These are phyloP conservation scores for Nigrospora sphaerica DNA, from an alignment of 2,329 filamentous ascomycete species.

Conservation along the genomic window DNA sequence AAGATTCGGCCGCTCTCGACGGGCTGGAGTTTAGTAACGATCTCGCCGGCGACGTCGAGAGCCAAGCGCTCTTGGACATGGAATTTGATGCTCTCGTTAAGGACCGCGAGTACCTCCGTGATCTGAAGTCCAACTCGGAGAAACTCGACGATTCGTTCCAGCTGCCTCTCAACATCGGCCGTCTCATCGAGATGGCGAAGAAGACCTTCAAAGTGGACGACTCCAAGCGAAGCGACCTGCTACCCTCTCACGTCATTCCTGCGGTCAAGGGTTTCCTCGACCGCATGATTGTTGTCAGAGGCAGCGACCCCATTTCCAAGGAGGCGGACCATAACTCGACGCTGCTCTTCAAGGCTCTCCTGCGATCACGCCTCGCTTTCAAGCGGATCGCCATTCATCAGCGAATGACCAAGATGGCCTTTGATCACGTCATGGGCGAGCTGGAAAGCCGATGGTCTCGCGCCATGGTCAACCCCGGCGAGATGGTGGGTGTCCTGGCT, in stretches of 20 bases:
- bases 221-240: constrained; percentile 77
- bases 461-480: constrained; percentile 81
- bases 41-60: constrained; percentile 77
- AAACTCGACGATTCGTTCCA: constrained; percentile 83
- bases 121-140: constrained; percentile 52
- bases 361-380: constrained; percentile 85
- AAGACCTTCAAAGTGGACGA: constrained; percentile 87
- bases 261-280: constrained; percentile 69
- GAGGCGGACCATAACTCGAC: constrained; percentile 89
- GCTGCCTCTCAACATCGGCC: constrained; percentile 82
- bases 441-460: constrained; percentile 83
- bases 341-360: constrained; percentile 82
- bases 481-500: constrained; percentile 97
- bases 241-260: constrained; percentile 80
- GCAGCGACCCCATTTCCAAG: constrained; percentile 69
- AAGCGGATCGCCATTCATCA: constrained; percentile 85
- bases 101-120: constrained; percentile 71
- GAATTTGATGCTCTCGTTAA: constrained; percentile 74
- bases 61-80: constrained; percentile 78
- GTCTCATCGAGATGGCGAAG: constrained; percentile 86
- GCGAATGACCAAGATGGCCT: constrained; percentile 81
- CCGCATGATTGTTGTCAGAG: constrained; percentile 78
- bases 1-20: not conserved
- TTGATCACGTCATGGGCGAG: constrained; percentile 87
- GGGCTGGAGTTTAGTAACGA: constrained; percentile 63